These are phyloP conservation scores for Furcasterigmium sp. DNA, from an alignment of 2,329 filamentous ascomycete genomes.

Conservation along the genomic window DNA sequence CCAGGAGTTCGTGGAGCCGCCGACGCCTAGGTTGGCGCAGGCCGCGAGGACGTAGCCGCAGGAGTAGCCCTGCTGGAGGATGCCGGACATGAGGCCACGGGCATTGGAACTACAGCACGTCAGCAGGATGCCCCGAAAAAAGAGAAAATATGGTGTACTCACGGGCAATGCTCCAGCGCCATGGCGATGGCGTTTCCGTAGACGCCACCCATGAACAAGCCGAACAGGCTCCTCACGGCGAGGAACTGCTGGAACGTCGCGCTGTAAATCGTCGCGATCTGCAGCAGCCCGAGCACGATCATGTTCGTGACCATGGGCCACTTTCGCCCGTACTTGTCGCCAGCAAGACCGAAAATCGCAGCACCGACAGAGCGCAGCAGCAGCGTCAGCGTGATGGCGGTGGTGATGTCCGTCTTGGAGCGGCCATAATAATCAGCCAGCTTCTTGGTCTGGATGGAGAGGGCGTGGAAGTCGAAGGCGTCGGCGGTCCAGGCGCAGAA, in stretches of 20 bases:
- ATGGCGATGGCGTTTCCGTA: conserved; percentile 76
- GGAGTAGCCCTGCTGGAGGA: conserved; percentile 77
- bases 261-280: conserved; percentile 74
- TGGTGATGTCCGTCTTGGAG: conserved; percentile 62
- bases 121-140: not conserved
- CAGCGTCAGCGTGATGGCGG: conserved; percentile 70
- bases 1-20: conserved; percentile 58
- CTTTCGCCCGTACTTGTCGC: conserved; percentile 76
- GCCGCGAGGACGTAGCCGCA: conserved; percentile 77
- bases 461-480: conserved; percentile 78
- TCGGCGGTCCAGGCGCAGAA: conserved; percentile 75
- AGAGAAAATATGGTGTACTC: conserved; percentile 21
- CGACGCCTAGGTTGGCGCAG: conserved; percentile 68
- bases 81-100: conserved; percentile 75
- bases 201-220: conserved; percentile 76
- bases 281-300: conserved; percentile 60
- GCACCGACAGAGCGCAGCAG: conserved; percentile 72
- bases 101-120: conserved; percentile 48
- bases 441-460: conserved; percentile 73
- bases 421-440: conserved; percentile 47
- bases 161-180: conserved; percentile 69
- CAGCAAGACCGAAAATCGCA: conserved; percentile 68
- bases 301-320: conserved; percentile 82
- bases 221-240: conserved; percentile 68
- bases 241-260: conserved; percentile 67